Conservation (phyloP, 1,139 yeast species). For the Yamadazyma buinensis region DNA sequence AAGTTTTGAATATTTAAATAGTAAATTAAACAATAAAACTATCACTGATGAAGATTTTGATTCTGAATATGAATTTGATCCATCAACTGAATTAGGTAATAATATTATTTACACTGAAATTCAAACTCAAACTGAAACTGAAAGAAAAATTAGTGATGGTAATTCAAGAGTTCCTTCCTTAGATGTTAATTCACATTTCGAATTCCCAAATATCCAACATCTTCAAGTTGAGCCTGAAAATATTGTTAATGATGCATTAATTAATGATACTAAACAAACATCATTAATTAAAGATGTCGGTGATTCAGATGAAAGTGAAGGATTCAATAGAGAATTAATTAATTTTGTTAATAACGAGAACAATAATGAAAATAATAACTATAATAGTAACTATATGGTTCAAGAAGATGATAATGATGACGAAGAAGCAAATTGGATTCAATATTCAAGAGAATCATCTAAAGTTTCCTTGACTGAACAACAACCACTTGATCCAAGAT, state of each 20-base stretch:
- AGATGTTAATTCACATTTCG: slow-evolving; percentile 17
- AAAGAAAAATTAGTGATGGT: not conserved
- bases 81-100: slow-evolving; percentile 1
- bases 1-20: slow-evolving; percentile 5
- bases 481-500: too few species aligned
- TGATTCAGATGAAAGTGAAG: slow-evolving; percentile 10
- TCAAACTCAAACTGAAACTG: too few species aligned
- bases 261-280: slow-evolving; percentile 9
- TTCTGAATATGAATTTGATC: not conserved
- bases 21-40: not conserved
- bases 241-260: not conserved
- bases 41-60: not conserved
- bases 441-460: slow-evolving; percentile 14
- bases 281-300: slow-evolving; percentile 11
- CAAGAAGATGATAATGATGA: slow-evolving; percentile 17
- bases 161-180: slow-evolving; percentile 11
- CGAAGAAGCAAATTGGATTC: slow-evolving; percentile 38
- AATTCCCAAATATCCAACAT: slow-evolving; percentile 10
- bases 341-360: too few species aligned
- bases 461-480: slow-evolving; percentile 3
- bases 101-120: too few species aligned
- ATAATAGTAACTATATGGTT: not conserved
- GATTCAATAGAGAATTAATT: not conserved
- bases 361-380: slow-evolving; percentile 1
- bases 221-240: not conserved